Base-by-base conservation (phyloP, 1,139 yeast species). In the Blastobotrys ciferrii region DNA sequence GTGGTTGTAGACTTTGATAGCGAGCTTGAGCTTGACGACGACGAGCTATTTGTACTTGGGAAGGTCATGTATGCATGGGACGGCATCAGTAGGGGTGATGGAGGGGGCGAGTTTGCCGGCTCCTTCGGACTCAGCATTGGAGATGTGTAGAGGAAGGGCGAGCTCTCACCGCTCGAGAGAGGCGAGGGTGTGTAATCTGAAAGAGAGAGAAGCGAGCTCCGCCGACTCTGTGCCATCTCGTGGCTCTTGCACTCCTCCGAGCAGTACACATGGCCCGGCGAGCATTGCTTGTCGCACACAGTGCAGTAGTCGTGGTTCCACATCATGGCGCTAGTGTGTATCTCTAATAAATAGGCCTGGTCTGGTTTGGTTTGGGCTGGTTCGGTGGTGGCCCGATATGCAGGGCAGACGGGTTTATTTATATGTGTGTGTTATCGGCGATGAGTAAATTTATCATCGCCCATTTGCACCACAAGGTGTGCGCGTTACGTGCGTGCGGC, bases 271-370 rank as follows among this genome's bases (percentile, higher is more conserved):
- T 63, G 54, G 32, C 69, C 72, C 13, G 58, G 54, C 15, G 65
- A 58, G 58, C 73, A 70, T 55, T 69, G 72, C 56, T 69, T 70
- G 59, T 71, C 74, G 62, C 74, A 70, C 45, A 70, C 74, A 46
- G 72, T 65, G 66, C 74, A 70, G 55, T 58, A 70, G 56, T 70
- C 75, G 53, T 65, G 70, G 37, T 69, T 56, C 74, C 74, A 70
- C 66, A 66, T 68, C 40, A 44, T 52, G 9, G 32, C 15, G 18
- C 17, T 33, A 4, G 17, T 33, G 37, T 32, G 20, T 33, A n/a
- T n/a, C n/a, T n/a, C n/a, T n/a, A n/a, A n/a, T n/a, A n/a, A n/a
- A n/a, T n/a, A n/a, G n/a, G n/a, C n/a, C n/a, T n/a, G n/a, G n/a
- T n/a, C n/a, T n/a, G n/a, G n/a, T n/a, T n/a, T n/a, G n/a, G n/a